Conservation (phyloP, 257 asterid species). For the Nyctanthes arbortristis region DNA sequence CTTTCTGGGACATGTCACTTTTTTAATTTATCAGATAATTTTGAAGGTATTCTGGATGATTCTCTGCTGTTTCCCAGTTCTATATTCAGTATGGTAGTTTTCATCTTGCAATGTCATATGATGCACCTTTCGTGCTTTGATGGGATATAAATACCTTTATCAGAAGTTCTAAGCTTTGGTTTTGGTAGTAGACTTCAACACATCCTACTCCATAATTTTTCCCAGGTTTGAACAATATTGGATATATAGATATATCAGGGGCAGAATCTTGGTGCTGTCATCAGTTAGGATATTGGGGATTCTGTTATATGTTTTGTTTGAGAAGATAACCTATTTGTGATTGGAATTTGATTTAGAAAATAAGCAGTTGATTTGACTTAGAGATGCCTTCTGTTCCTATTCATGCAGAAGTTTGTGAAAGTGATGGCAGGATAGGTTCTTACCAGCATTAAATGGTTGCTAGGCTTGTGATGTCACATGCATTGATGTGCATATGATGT, state of each 20-base stretch:
- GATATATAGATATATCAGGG: neutral
- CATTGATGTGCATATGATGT: neutral
- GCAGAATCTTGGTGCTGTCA: slow-evolving; percentile 4
- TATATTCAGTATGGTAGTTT: neutral
- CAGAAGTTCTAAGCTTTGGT: neutral
- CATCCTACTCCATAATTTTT: neutral
- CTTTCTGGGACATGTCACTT: slow-evolving; percentile 70
- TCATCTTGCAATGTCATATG: neutral
- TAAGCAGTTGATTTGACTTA: neutral
- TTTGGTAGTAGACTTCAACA: neutral
- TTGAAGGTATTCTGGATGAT: slow-evolving; percentile 4
- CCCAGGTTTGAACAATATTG: neutral
- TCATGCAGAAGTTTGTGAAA: neutral
- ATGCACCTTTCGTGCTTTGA: neutral
- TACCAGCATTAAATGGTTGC: neutral
- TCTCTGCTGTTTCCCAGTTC: neutral
- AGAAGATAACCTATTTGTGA: neutral
- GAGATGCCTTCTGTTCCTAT: neutral
- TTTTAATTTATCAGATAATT: slow-evolving; percentile 70
- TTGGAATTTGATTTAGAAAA: neutral
- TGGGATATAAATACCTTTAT: neutral
- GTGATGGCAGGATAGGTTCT: neutral
- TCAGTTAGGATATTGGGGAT: neutral
- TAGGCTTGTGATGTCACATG: neutral
- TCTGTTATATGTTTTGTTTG: neutral